Conservation (phyloP, 805 yeast species). For the Candida maltosa region DNA sequence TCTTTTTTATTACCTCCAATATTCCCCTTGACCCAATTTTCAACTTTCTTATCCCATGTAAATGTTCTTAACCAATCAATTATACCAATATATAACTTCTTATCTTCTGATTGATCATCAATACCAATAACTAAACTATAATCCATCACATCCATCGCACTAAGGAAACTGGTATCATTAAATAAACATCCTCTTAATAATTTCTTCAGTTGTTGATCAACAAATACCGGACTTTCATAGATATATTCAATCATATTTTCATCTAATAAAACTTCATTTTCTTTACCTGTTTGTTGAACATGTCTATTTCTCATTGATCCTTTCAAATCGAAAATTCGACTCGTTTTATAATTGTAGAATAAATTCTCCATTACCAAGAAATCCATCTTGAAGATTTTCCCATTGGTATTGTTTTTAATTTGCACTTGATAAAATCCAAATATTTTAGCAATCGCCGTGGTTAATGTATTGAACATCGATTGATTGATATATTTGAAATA, state of each 20-base stretch:
- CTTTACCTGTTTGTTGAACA: slow-evolving; percentile 93
- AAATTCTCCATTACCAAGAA: slow-evolving; percentile 93
- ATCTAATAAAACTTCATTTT: slow-evolving; percentile 89
- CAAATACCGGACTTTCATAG: slow-evolving; percentile 92
- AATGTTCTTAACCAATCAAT: slow-evolving; percentile 92
- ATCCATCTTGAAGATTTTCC: slow-evolving; percentile 80
- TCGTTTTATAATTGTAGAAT: slow-evolving; percentile 77
- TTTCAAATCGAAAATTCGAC: slow-evolving; percentile 89
- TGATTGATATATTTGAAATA: slow-evolving; percentile 95
- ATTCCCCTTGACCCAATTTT: slow-evolving; percentile 97
- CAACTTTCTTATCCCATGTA: slow-evolving; percentile 98
- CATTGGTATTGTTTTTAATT: slow-evolving; percentile 72
- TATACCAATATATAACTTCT: slow-evolving; percentile 82
- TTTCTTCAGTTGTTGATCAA: slow-evolving; percentile 86
- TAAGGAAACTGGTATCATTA: slow-evolving; percentile 90
- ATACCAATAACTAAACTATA: slow-evolving; percentile 93
- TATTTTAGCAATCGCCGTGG: slow-evolving; percentile 90
- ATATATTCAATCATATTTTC: slow-evolving; percentile 98
- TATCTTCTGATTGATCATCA: slow-evolving; percentile 58
- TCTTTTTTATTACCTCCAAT: slow-evolving; percentile 78
- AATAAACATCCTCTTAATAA: slow-evolving; percentile 83
- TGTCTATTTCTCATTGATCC: slow-evolving; percentile 98
- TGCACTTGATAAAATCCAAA: slow-evolving; percentile 95
- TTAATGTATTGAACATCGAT: slow-evolving; percentile 89
- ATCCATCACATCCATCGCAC: slow-evolving; percentile 98